Evolutionary conservation across 164 flowering plant genomes (phyloP).

Genomic region (Aristolochia contorta): DNA sequence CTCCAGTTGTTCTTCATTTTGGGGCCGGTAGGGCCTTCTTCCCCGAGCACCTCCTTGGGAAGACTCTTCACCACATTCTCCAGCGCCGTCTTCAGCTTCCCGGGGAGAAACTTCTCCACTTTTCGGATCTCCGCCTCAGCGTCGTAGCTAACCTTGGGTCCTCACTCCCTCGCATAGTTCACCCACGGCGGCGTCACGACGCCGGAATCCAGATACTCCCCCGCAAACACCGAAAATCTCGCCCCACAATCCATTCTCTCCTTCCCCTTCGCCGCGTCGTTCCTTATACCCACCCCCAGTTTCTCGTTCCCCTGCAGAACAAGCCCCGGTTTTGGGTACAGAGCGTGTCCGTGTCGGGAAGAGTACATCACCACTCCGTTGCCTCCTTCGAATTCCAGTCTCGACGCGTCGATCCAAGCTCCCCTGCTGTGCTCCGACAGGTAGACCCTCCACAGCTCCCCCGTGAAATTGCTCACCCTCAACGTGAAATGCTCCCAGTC

Average conservation of each 20-base stretch:
- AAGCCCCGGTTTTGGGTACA: conserved; percentile 27
- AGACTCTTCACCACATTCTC: conserved; percentile 13
- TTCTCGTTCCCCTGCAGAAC: conserved; percentile 26
- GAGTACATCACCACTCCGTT: conserved; percentile 32
- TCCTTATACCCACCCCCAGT: conserved; percentile 32
- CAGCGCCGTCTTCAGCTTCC: conserved; percentile 15
- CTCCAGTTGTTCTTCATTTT: conserved; percentile 29
- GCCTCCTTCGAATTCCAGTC: conserved; percentile 31
- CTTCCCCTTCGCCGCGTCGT: conserved; percentile 31
- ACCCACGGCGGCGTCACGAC: conserved; percentile 22
- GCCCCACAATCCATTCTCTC: conserved; percentile 24
- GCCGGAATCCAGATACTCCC: conserved; percentile 13
- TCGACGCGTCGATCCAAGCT: conserved; percentile 28
- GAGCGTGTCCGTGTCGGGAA: conserved; percentile 45
- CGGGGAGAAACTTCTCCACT: conserved; percentile 19
- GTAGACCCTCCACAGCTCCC: conserved; percentile 35
- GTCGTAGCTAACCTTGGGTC: conserved; percentile 24
- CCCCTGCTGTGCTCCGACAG: conserved; percentile 38
- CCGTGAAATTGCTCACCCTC: conserved; percentile 47
- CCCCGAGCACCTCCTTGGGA: conserved; percentile 27
- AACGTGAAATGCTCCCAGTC: conserved; percentile 57
- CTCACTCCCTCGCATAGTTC: conserved; percentile 23
- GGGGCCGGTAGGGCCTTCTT: conserved; percentile 38
- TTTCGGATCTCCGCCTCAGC: conserved; percentile 9
- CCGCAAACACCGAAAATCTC: conserved; percentile 19